phyloP scores from a whole-genome alignment of 2,329 filamentous ascomycete species.

The Cercospora sp. region DNA sequence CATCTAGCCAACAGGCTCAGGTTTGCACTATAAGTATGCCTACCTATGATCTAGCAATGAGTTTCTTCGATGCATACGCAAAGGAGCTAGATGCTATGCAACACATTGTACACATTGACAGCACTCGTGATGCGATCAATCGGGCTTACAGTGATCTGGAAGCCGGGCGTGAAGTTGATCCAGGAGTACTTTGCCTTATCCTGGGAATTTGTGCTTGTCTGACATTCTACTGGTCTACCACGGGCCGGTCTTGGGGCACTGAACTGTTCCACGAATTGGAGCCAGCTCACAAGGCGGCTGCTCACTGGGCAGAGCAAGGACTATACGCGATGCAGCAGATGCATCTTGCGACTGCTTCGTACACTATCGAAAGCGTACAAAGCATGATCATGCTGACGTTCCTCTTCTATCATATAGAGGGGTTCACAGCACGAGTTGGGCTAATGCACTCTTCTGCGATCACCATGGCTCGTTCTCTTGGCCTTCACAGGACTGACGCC shows the following conservation, averaged over 20 bases:
- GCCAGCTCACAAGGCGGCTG: constrained; percentile 16
- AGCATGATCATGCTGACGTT: constrained; percentile 33
- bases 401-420: constrained; percentile 36
- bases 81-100: constrained; percentile 30
- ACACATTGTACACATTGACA: constrained; percentile 31
- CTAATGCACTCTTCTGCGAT: constrained; percentile 28
- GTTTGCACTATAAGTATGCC: constrained; percentile 25
- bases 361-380: constrained; percentile 33
- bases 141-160: constrained; percentile 22
- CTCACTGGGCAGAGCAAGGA: constrained; percentile 18
- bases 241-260: constrained; percentile 10
- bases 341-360: constrained; percentile 6
- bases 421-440: constrained; percentile 25
- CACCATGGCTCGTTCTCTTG: constrained; percentile 28
- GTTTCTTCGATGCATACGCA: constrained; percentile 26
- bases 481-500: constrained; percentile 29
- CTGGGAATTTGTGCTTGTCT: constrained; percentile 20
- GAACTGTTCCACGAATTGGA: constrained; percentile 10
- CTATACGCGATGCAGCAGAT: constrained; percentile 23
- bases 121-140: constrained; percentile 22
- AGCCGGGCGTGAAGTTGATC: constrained; percentile 9
- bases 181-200: constrained; percentile 16
- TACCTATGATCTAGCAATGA: constrained; percentile 18
- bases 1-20: neutral
- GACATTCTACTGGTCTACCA: constrained; percentile 18